Evolutionary conservation across 1,139 yeast genomes (phyloP).

Genomic region (Suhomyces coccinellae): DNA sequence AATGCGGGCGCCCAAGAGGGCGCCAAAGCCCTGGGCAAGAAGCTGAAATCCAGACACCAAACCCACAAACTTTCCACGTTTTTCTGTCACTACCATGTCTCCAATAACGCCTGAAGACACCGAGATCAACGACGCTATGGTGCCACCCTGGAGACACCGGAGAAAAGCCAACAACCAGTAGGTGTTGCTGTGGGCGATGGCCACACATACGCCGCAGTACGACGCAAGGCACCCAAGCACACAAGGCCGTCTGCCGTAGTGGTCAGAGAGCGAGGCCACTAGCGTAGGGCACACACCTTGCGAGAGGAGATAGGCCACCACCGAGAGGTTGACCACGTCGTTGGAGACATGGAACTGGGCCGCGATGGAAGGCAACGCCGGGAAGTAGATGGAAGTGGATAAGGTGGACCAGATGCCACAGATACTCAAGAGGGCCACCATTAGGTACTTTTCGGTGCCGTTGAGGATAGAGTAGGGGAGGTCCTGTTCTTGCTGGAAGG

Average conservation of each 20-base stretch:
- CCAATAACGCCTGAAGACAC: constrained; percentile 66
- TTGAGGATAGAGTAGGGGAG: constrained; percentile 18
- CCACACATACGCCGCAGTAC: constrained; percentile 26
- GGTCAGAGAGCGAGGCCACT: constrained; percentile 56
- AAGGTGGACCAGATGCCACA: constrained; percentile 60
- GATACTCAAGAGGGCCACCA: constrained; percentile 24
- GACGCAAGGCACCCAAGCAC: constrained; percentile 16
- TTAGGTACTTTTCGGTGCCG: constrained; percentile 20
- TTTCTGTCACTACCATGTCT: constrained; percentile 59
- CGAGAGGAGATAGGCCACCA: constrained; percentile 67
- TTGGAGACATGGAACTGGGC: constrained; percentile 52
- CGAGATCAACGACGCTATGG: constrained; percentile 70
- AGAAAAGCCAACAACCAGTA: constrained; percentile 41
- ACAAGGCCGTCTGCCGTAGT: constrained; percentile 64
- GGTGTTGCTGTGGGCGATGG: constrained; percentile 24
- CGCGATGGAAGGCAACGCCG: constrained; percentile 60
- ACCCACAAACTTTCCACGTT: constrained; percentile 68
- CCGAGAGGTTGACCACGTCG: constrained; percentile 60
- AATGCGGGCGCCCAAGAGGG: constrained; percentile 69
- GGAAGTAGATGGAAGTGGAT: constrained; percentile 73
- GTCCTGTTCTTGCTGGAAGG: background rate
- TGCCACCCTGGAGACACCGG: constrained; percentile 68
- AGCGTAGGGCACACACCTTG: constrained; percentile 53
- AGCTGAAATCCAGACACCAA: constrained; percentile 62
- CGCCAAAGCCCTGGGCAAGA: constrained; percentile 75